A percentile compares a stretch with the other conserved stretches of the same genome.
These are phyloP conservation scores for Yamadazyma spencermartinsiae DNA, from an alignment of 1,139 yeast species.

Conservation along the genomic window DNA sequence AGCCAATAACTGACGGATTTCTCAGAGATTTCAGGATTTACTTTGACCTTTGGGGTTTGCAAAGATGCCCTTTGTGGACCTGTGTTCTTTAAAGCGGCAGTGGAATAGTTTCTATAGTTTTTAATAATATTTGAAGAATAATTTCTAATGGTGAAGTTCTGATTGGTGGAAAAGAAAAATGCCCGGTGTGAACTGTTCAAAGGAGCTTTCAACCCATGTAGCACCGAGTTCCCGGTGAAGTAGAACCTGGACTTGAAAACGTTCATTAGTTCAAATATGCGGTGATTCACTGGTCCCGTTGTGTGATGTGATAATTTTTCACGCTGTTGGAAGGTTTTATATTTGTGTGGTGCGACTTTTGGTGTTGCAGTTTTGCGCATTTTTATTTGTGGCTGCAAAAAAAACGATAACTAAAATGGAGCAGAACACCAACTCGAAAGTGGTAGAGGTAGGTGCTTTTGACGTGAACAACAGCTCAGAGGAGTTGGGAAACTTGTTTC, in stretches of 20 bases:
- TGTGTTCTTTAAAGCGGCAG: constrained; percentile 4
- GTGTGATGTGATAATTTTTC: not conserved
- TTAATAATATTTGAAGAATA: too few relatives aligned
- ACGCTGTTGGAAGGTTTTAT: too few relatives aligned
- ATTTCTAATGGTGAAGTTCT: constrained; percentile 8
- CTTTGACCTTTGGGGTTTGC: not conserved
- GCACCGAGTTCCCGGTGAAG: constrained; percentile 15
- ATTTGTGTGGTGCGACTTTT: not conserved
- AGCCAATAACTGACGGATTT: constrained; percentile 83
- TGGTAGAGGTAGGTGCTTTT: not conserved
- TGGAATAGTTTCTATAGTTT: constrained; percentile 13
- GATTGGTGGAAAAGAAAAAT: constrained; percentile 12
- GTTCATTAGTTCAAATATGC: not conserved
- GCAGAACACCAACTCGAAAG: not conserved
- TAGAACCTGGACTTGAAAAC: constrained; percentile 15
- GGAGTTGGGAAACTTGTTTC: not conserved
- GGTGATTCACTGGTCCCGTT: not conserved
- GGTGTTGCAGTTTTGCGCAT: not conserved
- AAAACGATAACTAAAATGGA: not conserved
- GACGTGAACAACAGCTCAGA: not conserved
- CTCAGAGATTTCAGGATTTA: constrained; percentile 29
- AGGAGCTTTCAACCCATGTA: constrained; percentile 12
- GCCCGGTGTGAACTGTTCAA: constrained; percentile 8
- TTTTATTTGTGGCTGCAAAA: constrained; percentile 4
- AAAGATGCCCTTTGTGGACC: not conserved